Evolutionary conservation across 208 protist species (phyloP), one percentile per base, ranked within the genome.

Genomic region (Wallacemonas sp.): DNA sequence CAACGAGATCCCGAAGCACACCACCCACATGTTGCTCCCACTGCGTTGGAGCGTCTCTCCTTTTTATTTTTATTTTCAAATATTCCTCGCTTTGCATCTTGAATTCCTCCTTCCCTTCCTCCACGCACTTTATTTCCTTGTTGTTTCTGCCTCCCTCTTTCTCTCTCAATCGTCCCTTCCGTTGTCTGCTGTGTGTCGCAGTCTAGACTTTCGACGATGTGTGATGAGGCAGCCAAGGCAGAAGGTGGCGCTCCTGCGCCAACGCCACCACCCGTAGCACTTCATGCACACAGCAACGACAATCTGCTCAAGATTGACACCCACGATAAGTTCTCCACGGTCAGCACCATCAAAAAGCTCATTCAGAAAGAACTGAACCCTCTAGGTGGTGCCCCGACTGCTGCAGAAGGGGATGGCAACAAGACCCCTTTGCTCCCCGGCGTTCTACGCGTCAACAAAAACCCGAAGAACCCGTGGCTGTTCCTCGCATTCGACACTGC

Each of bases 231-330:
- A 19, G 14, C 46, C 14, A 55, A 68, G 49, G 47, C 33, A 1
- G 47, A 58, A 4, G 15, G 38, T 15, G 31, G 62, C 0, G 36
- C 36, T 14, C 9, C 36, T 6, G 41, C 28, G 30, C 58, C 42
- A 30, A 28, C 17, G 12, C n/a, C 38, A 6, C 26, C 19, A 15
- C 26, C 49, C 1, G 69, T 80, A 19, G 42, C 60, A 41, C 81
- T 94, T 45, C 82, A 78, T 19, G 62, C 85, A 62, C 86, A 95
- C 73, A 91, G 80, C 72, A 97, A 97, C 51, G 79, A 80, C 34
- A 86, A 94, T 55, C 73, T 97, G 2, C 72, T 97, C 14, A 97
- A 97, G 70, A 89, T 95, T 3, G 82, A 97, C 75, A 94, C 87
- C 4, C 75, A 87, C 62, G 89, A 97, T 62, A 77, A 62, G 15